A percentile compares a stretch with the other conserved stretches of the same genome.
phyloP scores from a whole-genome alignment of 192 early-diverging fungal genomes.

The Anaeromyces robustus region DNA sequence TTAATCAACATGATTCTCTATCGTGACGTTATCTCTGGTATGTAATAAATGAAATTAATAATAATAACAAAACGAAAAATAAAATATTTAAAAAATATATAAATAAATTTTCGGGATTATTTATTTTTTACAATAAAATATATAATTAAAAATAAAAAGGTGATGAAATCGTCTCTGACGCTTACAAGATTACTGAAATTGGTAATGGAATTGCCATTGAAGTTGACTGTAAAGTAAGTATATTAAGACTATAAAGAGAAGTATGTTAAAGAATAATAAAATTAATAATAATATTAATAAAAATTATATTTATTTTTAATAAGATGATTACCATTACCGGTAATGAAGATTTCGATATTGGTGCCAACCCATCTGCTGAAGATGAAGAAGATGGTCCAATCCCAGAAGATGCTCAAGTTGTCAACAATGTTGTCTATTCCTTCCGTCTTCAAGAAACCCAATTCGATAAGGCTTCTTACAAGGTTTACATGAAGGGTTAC shows the following conservation, averaged over 20 bases:
- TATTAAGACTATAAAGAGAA: not conserved
- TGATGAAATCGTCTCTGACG: conserved; percentile 86
- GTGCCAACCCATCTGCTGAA: conserved; percentile 86
- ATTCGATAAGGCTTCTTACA: conserved; percentile 88
- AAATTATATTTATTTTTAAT: not conserved
- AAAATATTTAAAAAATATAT: too few relatives aligned
- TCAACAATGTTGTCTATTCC: conserved; percentile 78
- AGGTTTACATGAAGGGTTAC: conserved; percentile 85
- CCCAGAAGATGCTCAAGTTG: conserved; percentile 15
- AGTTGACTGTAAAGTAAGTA: conserved; percentile 56
- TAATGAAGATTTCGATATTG: conserved; percentile 61
- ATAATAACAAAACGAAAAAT: too few relatives aligned
- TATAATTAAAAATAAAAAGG: conserved; percentile 15
- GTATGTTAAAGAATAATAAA: too few relatives aligned
- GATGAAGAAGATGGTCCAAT: conserved; percentile 22
- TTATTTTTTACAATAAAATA: too few relatives aligned
- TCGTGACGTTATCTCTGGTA: conserved; percentile 49
- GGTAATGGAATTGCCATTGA: conserved; percentile 46
- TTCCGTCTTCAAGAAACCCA: conserved; percentile 51
- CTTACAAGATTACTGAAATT: conserved; percentile 48
- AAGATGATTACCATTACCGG: conserved; percentile 48
- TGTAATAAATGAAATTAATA: conserved; percentile 4
- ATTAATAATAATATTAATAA: not conserved
- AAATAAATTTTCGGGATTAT: too few relatives aligned
- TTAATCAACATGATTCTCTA: conserved; percentile 47